A percentile compares a stretch with the other conserved stretches of the same genome.
Evolutionary conservation across 805 yeast genomes (phyloP).

Genomic region (Tetrapisispora iriomotensis): DNA sequence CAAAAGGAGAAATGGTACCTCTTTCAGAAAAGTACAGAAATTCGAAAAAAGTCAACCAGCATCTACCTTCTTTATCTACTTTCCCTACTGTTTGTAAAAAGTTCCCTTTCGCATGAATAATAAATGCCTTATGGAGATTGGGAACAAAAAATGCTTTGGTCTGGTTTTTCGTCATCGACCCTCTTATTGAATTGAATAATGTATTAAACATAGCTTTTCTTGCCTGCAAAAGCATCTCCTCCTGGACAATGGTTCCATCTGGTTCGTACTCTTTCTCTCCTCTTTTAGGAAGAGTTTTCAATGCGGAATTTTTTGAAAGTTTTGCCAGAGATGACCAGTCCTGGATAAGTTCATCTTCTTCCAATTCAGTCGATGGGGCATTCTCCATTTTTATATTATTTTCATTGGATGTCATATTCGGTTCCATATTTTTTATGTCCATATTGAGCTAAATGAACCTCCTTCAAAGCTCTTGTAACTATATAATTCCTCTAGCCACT

Average conservation of each 20-base stretch:
- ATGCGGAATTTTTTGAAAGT: slow-evolving; percentile 14
- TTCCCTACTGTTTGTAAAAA: slow-evolving; percentile 66
- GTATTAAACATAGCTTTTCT: slow-evolving; percentile 68
- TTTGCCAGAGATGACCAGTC: slow-evolving; percentile 42
- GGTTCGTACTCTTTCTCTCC: slow-evolving; percentile 87
- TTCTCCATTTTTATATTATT: neutral
- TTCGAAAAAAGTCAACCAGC: slow-evolving; percentile 56
- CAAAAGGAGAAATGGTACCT: slow-evolving; percentile 48
- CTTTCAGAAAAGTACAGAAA: slow-evolving; percentile 70
- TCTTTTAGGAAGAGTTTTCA: slow-evolving; percentile 42
- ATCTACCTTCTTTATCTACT: slow-evolving; percentile 38
- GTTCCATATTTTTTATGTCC: too few relatives aligned
- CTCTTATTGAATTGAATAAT: slow-evolving; percentile 38
- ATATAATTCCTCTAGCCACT: too few relatives aligned
- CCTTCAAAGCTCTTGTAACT: neutral
- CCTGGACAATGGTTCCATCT: slow-evolving; percentile 55
- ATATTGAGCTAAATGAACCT: too few relatives aligned
- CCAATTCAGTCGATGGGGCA: neutral
- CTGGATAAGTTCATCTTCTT: slow-evolving; percentile 36
- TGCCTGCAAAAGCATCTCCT: slow-evolving; percentile 38
- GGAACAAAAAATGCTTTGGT: slow-evolving; percentile 42
- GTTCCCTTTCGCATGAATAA: slow-evolving; percentile 55
- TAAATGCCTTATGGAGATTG: slow-evolving; percentile 27
- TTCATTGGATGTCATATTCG: too few relatives aligned
- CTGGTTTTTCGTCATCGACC: slow-evolving; percentile 38